Conservation (phyloP, 345 rosid species). For the Pistacia vera region DNA sequence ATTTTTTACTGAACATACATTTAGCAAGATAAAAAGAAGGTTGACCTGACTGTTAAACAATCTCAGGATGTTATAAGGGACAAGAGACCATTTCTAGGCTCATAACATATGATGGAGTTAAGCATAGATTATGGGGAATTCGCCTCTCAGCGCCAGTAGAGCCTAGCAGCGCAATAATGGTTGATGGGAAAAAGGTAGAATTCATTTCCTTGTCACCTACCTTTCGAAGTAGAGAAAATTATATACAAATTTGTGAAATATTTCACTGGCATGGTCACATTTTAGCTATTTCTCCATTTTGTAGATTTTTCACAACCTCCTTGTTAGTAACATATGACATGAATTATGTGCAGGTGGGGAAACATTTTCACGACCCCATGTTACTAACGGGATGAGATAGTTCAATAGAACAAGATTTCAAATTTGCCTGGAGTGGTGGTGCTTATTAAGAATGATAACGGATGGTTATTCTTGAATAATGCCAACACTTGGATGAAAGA, state of each 20-base stretch:
- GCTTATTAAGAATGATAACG: no score
- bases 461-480: no score
- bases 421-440: no score
- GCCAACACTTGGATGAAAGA: no score
- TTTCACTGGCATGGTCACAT: not conserved
- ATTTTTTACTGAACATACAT: not conserved
- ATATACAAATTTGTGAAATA: not conserved
- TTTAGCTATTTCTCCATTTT: not conserved
- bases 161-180: conserved; percentile 65
- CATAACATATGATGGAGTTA: conserved; percentile 84
- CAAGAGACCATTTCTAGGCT: conserved; percentile 90
- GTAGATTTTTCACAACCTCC: not conserved
- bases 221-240: not conserved
- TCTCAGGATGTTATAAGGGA: conserved; percentile 87
- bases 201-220: not conserved
- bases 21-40: conserved; percentile 8
- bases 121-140: conserved; percentile 82
- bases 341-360: conserved; percentile 57
- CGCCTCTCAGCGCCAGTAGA: conserved; percentile 68
- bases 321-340: not conserved
- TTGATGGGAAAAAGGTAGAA: conserved; percentile 69
- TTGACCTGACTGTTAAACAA: conserved; percentile 13
- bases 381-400: no score
- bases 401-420: no score
- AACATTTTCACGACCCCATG: not conserved